Evolutionary conservation across 2,329 filamentous ascomycete genomes (phyloP), one percentile per base, ranked within the genome.

Genomic region (Ophiocordyceps robertsii): DNA sequence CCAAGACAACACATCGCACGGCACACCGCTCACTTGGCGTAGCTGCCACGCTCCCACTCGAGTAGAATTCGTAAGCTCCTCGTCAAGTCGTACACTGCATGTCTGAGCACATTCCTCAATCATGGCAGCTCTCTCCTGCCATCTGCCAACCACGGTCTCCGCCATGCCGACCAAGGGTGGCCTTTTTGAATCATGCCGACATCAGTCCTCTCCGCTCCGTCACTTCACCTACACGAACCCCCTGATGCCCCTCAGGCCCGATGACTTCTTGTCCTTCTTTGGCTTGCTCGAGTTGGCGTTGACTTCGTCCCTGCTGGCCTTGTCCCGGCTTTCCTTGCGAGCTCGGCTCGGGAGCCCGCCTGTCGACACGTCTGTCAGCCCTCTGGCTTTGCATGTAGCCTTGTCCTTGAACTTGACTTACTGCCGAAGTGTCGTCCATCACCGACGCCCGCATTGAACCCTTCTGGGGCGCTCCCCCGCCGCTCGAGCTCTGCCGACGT

Each of bases 271-370:
- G 12, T 62, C 60, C 51, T 62, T 62, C 41, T 59, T 62, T 16
- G 52, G 44, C 42, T 55, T 55, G 38, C 48, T 42, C 16, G 46
- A 42, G 10, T 1, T 56, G 50, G 40, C 29, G 43, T 52, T 65
- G 60, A 43, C 50, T 11, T 70, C 68, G 6, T 69, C 65, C 33
- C 60, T 61, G 38, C 59, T 14, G 32, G 14, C 60, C 48, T 68
- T 69, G 30, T 71, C 68, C 46, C 72, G 73, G 10, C 52, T 54
- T 27, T 75, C 69, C 49, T 73, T 69, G 4, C 66, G 65, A 1
- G 64, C 54, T 29, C 63, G 54, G 51, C 68, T 72, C 48, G 71
- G 69, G 9, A 69, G 59, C 19, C 69, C 67, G 16, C 69, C 70
- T 68, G 51, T 17, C 38, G 40, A 46, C 16, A 43, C 24, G 27